Evolutionary conservation across 345 rosid genomes (phyloP), one percentile per base, ranked within the genome.

Genomic region (Citrus medica): DNA sequence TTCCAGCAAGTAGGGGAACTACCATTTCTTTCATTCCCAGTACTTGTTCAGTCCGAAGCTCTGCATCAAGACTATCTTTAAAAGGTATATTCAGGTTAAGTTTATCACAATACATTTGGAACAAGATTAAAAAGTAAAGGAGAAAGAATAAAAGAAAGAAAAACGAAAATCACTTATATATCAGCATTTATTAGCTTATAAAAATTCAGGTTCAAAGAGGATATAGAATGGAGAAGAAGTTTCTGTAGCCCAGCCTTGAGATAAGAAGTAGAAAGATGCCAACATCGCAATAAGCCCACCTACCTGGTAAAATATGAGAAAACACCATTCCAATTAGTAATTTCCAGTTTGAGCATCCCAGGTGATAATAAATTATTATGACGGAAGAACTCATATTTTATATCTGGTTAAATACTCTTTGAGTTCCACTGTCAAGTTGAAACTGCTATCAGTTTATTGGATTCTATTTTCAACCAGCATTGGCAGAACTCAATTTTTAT

Each of bases 221-320:
- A 96, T 96, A 96, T 94, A 86, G 75, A 96, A 83, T 27, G 99
- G 99, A 81, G 94, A 96, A 80, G 88, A 83, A 62, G 92, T 87
- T 61, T 90, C 90, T 84, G 88, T 88, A 17, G 98, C 97, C 98
- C 98, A 96, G 85, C 99, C 99, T 87, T 92, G 92, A 71, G 99
- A 94, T 85, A 96, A 87, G 82, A 92, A 85, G 86, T 92, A 91
- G 81, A 92, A 92, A 79, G 98, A 90, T 64, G 85, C 92, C 86
- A 92, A 69, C 97, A 94, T 92, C 22, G 98, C 95, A 77, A 89
- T 75, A 79, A 96, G 95, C 86, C 98, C 99, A 69, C 98, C 98
- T 33, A 89, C 90, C 99, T 96, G 87, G 74, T 58, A 82, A 76
- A 73, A 73, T 68, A 82, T 68, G 25, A 67, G 75, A 55, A 77